Conservation (phyloP, 2,329 filamentous ascomycete species). For the Eutypella sp. region DNA sequence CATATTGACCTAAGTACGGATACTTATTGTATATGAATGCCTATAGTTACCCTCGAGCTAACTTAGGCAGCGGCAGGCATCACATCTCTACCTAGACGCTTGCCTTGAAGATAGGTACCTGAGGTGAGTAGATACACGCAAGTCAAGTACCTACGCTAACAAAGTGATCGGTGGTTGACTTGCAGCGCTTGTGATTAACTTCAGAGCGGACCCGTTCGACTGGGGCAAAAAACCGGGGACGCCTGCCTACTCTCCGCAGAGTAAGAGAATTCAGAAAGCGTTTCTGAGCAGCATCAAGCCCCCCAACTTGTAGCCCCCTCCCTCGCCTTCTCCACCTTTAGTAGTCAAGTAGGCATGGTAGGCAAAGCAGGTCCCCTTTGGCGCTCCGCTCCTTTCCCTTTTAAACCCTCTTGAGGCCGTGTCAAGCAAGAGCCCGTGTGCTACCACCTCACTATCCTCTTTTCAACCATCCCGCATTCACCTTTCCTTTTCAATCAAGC, state of each 20-base stretch:
- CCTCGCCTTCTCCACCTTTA: conserved; percentile 18
- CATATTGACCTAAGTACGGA: too few species aligned
- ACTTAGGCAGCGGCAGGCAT: too few species aligned
- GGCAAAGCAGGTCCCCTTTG: too few species aligned
- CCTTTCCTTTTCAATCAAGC: conserved; percentile 43
- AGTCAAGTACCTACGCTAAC: background rate
- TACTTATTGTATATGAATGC: too few species aligned
- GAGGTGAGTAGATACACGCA: too few species aligned
- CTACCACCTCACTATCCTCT: conserved; percentile 47
- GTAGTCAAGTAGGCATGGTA: too few species aligned
- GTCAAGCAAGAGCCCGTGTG: conserved; percentile 38
- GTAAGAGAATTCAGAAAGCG: background rate
- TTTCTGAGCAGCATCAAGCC: background rate
- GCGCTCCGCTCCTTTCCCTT: conserved; percentile 25
- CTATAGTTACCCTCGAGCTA: too few species aligned
- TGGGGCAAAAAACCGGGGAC: background rate
- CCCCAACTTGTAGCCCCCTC: conserved; percentile 24
- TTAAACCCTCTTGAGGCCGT: conserved; percentile 34
- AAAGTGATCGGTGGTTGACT: background rate
- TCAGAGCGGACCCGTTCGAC: background rate
- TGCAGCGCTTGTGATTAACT: background rate
- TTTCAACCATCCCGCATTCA: conserved; percentile 45
- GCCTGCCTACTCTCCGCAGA: background rate
- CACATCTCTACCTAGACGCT: too few species aligned
- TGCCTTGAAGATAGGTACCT: too few species aligned